Evolutionary conservation across 371 early-diverging fungal genomes (phyloP).

Genomic region (Gilbertella persicaria): DNA sequence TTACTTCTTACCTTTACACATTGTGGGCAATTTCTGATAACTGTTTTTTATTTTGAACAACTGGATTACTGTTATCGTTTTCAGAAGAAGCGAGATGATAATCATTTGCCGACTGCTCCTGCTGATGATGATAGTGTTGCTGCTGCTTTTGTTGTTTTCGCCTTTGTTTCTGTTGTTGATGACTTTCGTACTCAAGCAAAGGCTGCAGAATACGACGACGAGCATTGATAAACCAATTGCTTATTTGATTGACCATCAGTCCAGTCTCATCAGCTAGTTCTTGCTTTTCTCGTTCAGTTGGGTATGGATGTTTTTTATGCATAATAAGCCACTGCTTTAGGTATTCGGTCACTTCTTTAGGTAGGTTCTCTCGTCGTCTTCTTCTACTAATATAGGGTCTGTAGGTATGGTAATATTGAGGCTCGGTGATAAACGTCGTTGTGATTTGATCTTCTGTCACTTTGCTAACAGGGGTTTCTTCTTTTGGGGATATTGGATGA

Average conservation of each 20-base stretch:
- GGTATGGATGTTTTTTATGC: constrained; percentile 82
- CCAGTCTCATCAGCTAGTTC: constrained; percentile 65
- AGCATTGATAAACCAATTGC: constrained; percentile 92
- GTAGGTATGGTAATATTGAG: constrained; percentile 13
- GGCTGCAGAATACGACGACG: constrained; percentile 69
- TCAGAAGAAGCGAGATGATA: neutral
- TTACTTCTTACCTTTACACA: no score
- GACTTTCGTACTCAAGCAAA: constrained; percentile 40
- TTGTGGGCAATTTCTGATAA: no score
- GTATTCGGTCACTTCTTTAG: constrained; percentile 64
- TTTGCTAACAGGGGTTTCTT: neutral
- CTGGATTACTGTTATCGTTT: no score
- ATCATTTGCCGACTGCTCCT: neutral
- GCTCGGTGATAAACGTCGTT: constrained; percentile 13
- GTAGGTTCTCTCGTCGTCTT: constrained; percentile 63
- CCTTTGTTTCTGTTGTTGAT: neutral
- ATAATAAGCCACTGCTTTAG: constrained; percentile 76
- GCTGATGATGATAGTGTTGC: neutral
- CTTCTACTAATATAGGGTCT: constrained; percentile 17
- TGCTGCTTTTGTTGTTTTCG: no score
- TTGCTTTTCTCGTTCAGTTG: constrained; percentile 78
- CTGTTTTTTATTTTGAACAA: no score
- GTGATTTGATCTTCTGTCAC: neutral
- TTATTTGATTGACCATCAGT: constrained; percentile 76
- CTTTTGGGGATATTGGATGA: neutral